phyloP scores from a whole-genome alignment of 495 filamentous ascomycete species.

The Penicillium herquei region DNA sequence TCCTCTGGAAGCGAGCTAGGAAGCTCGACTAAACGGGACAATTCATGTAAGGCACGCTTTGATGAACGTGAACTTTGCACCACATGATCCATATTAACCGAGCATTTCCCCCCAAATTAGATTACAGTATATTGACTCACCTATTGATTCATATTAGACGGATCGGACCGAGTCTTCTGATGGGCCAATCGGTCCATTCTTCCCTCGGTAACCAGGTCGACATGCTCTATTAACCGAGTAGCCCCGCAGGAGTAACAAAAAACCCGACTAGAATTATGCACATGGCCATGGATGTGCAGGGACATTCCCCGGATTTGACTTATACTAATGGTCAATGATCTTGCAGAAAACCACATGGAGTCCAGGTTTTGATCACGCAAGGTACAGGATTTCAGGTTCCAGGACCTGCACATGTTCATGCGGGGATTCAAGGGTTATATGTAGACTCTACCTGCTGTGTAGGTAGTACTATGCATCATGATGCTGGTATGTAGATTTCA shows the following conservation, averaged over 20 bases:
- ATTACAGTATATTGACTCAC: no score
- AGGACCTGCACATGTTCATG: no score
- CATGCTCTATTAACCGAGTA: slow-evolving; percentile 9
- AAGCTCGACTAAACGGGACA: slow-evolving; percentile 5
- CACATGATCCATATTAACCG: slow-evolving; percentile 21
- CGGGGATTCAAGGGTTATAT: no score
- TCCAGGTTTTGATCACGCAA: background rate
- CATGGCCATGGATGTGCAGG: background rate
- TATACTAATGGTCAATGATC: background rate
- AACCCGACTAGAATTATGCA: background rate
- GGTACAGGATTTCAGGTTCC: background rate
- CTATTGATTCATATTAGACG: no score
- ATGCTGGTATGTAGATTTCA: no score
- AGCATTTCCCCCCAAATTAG: slow-evolving; percentile 18
- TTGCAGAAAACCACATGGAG: background rate
- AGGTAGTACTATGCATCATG: no score
- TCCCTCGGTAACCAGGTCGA: background rate
- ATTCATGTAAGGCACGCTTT: background rate
- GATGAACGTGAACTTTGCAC: background rate
- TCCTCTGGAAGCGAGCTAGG: slow-evolving; percentile 13
- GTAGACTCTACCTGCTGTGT: no score
- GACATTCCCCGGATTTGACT: background rate
- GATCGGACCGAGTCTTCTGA: slow-evolving; percentile 5
- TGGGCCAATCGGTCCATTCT: slow-evolving; percentile 15
- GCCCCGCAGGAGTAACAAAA: slow-evolving; percentile 5